Evolutionary conservation across 1,284 basidiomycete species (phyloP).

Genomic region (Sutorius eximius): DNA sequence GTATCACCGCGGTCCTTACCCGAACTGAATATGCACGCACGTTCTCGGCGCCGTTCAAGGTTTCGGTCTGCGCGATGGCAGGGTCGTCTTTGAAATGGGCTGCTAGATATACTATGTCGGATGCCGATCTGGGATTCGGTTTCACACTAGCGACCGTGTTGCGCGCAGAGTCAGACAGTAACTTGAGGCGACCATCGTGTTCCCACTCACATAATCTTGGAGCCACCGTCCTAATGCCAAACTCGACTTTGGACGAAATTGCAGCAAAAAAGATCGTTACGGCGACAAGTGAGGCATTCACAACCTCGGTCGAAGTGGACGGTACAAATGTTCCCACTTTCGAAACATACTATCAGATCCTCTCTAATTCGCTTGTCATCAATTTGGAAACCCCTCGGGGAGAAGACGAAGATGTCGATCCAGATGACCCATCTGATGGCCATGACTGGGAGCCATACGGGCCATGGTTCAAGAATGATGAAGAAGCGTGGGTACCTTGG

Average conservation of each 20-base stretch:
- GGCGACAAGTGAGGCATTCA: slow-evolving; percentile 7
- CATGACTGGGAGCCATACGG: too few relatives aligned
- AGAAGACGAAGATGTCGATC: too few relatives aligned
- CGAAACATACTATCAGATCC: too few relatives aligned
- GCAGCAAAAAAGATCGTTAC: slow-evolving; percentile 1
- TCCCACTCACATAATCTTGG: too few relatives aligned
- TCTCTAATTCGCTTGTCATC: too few relatives aligned
- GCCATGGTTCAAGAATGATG: slow-evolving; percentile 11
- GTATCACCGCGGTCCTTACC: slow-evolving; percentile 2
- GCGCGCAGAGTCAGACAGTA: neutral
- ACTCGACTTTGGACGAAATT: slow-evolving; percentile 7
- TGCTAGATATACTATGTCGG: neutral
- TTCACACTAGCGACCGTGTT: neutral
- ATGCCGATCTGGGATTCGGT: neutral
- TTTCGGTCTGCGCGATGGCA: neutral
- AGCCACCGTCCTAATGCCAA: slow-evolving; percentile 4
- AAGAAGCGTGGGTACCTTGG: slow-evolving; percentile 23
- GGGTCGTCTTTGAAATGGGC: slow-evolving; percentile 11
- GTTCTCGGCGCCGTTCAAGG: slow-evolving; percentile 1
- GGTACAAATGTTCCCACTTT: neutral
- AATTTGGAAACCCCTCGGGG: too few relatives aligned
- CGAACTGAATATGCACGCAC: slow-evolving; percentile 8
- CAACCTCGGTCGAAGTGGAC: neutral
- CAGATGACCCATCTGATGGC: too few relatives aligned
- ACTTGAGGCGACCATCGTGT: neutral